Evolutionary conservation across 2,329 filamentous ascomycete genomes (phyloP), one percentile per base, ranked within the genome.

Genomic region (Colletotrichum cordylinicola): DNA sequence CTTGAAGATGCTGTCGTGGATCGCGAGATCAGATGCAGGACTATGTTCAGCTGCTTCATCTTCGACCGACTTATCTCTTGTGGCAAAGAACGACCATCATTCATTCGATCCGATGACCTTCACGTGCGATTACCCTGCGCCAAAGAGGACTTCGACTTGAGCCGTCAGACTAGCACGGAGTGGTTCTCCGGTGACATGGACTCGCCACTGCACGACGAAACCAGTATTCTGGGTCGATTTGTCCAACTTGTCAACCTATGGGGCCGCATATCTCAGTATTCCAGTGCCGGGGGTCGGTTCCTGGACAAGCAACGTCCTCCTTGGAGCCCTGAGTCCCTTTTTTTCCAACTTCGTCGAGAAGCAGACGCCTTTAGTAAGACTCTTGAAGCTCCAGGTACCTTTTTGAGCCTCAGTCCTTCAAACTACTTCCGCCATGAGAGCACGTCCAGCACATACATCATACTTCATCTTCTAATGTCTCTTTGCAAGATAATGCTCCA

Each of bases 31-130:
- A 87, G 89, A 75, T 88, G 94, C 35, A 89, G 94, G 12, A 94
- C 93, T 1, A 93, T 95, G 86, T 95, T 93, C 86, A 94, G 93
- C 79, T 94, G 93, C 80, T 92, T 94, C 74, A 91, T 95, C 68
- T 87, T 95, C 79, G 94, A 95, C 81, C 90, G 93, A 6, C 91
- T 94, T 82, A 85, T 94, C 24, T 90, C 92, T 56, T 92, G 90
- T 78, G 93, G 93, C n/a, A 91, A 90, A 77, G 89, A 91, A 69
- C 87, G 92, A n/a, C 88, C 90, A 2, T 88, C 89, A 12, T 91
- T 91, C 79, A 88, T 94, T 61, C 87, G 88, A 52, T 84, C 90
- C 1, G 86, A 91, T 6, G 91, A 93, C 72, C 82, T 94, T 6
- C 86, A 88, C 33, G 91, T 94, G 21, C 92, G 93, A 80, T 85